Evolutionary conservation across 108 stramenopile genomes (phyloP).

Genomic region (Skeletonema menzelii): DNA sequence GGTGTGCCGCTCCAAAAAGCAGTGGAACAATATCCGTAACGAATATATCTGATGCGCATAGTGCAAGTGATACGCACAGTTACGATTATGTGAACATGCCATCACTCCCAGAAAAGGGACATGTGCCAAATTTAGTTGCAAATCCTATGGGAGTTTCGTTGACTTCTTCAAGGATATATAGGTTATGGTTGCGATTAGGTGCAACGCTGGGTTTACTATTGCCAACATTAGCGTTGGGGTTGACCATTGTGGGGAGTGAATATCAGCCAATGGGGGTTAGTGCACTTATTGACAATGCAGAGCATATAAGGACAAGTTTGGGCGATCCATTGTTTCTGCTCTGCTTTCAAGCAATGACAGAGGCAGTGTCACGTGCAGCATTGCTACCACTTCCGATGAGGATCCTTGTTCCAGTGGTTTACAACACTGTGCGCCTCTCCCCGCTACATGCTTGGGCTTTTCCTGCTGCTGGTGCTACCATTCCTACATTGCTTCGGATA

Average conservation of each 20-base stretch:
- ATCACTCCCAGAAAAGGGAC: conserved; percentile 66
- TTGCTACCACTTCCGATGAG: conserved; percentile 65
- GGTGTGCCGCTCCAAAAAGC: conserved; percentile 39
- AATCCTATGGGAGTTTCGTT: conserved; percentile 62
- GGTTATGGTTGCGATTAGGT: conserved; percentile 59
- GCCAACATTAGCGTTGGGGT: conserved; percentile 39
- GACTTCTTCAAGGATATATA: conserved; percentile 47
- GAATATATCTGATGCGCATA: neutral
- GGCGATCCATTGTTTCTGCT: conserved; percentile 60
- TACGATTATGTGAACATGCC: conserved; percentile 42
- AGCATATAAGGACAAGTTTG: conserved; percentile 16
- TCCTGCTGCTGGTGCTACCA: neutral
- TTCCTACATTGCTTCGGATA: conserved; percentile 24
- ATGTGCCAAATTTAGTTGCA: conserved; percentile 63
- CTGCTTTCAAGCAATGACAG: conserved; percentile 66
- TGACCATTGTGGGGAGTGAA: conserved; percentile 1
- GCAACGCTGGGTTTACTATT: conserved; percentile 52
- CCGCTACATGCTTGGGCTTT: conserved; percentile 65
- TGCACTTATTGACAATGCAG: conserved; percentile 10
- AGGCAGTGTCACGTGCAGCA: conserved; percentile 39
- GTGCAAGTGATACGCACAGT: neutral
- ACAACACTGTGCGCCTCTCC: conserved; percentile 58
- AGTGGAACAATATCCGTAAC: conserved; percentile 4
- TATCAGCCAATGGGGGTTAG: conserved; percentile 1
- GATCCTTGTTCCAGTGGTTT: conserved; percentile 66